Percentiles rank a stretch among this genome's conserved stretches.
These are phyloP conservation scores for Tolypocladium tundrense DNA, from an alignment of 2,329 filamentous ascomycete species.

Conservation along the genomic window DNA sequence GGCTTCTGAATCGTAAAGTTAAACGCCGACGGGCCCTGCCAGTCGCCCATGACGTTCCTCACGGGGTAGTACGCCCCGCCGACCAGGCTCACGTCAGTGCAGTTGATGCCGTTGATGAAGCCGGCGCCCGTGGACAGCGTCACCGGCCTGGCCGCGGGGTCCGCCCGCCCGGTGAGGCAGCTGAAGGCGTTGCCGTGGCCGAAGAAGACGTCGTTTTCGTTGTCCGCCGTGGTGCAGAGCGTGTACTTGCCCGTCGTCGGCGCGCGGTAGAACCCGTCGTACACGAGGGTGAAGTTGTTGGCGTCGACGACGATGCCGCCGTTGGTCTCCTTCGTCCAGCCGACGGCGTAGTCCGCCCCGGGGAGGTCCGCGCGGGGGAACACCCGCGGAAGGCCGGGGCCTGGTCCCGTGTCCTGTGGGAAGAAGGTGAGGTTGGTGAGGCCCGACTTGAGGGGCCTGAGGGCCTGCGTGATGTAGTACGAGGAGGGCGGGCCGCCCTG, in stretches of 20 bases:
- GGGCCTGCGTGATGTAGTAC: conserved; percentile 11
- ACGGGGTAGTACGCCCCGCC: conserved; percentile 10
- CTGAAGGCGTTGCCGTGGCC: conserved; percentile 10
- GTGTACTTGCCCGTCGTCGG: conserved; percentile 8
- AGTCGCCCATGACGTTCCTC: conserved; percentile 12
- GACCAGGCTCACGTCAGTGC: conserved; percentile 6
- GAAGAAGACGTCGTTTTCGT: conserved; percentile 12
- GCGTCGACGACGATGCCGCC: conserved; percentile 10
- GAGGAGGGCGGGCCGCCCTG: conserved; percentile 7
- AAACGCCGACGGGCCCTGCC: conserved; percentile 6
- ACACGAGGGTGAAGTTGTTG: conserved; percentile 14
- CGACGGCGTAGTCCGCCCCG: conserved; percentile 3
- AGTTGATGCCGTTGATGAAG: conserved; percentile 8
- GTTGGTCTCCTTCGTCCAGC: conserved; percentile 4
- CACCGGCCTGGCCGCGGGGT: conserved; percentile 3
- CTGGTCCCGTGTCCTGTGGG: conserved; percentile 5
- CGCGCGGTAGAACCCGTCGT: conserved; percentile 9
- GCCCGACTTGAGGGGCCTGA: conserved; percentile 5
- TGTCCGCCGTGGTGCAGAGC: conserved; percentile 12
- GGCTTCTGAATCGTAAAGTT: conserved; percentile 6
- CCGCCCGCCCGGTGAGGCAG: conserved; percentile 5
- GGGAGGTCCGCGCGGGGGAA: conserved; percentile 1
- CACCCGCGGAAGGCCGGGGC: background rate
- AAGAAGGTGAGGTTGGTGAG: conserved; percentile 8
- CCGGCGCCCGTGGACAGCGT: conserved; percentile 7